Conservation (phyloP, 306 rosid genomes). For the Acacia crassicarpa region DNA sequence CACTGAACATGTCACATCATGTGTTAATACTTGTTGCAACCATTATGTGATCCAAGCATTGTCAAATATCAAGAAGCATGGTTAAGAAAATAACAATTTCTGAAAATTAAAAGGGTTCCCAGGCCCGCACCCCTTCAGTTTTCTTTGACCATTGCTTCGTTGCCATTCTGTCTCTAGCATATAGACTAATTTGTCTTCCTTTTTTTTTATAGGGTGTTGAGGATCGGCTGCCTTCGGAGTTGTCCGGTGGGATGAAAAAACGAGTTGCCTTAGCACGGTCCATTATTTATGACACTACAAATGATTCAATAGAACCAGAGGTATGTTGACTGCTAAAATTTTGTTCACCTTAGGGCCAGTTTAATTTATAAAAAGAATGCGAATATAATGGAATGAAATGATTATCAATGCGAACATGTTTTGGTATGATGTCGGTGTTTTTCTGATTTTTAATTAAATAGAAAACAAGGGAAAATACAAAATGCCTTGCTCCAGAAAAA, state of each 20-base stretch:
- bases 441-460: not conserved
- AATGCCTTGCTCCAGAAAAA: not conserved
- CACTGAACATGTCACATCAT: not conserved
- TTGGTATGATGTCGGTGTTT: not conserved
- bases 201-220: constrained; percentile 71
- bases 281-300: constrained; percentile 76
- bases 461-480: not conserved
- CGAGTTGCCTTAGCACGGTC: constrained; percentile 98
- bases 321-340: constrained; percentile 45
- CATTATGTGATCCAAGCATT: constrained; percentile 15
- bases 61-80: constrained; percentile 1
- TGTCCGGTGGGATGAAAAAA: constrained; percentile 99
- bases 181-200: constrained; percentile 5
- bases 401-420: not conserved
- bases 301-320: constrained; percentile 85
- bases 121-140: not conserved
- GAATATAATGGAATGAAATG: not conserved
- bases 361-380: not conserved
- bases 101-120: not conserved
- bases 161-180: constrained; percentile 1
- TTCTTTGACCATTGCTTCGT: not conserved
- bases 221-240: constrained; percentile 89
- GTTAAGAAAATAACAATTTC: not conserved
- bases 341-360: not conserved
- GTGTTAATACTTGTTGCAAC: constrained; percentile 24